Base-by-base conservation (phyloP, 768 basidiomycete genomes). In the Termitomyces eurrhizus region DNA sequence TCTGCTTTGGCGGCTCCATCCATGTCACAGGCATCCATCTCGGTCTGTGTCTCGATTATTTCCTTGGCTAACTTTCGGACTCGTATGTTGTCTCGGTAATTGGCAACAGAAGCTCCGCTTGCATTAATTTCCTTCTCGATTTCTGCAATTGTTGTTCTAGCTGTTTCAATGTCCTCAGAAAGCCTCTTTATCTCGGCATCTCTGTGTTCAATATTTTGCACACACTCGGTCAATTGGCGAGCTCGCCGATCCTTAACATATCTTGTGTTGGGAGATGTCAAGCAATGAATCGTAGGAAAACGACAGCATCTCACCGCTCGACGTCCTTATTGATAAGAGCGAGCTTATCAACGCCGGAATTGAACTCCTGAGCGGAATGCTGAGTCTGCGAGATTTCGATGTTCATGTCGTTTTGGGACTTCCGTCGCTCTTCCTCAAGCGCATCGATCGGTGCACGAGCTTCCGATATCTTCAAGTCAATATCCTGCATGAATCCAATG, bases 1-100 rank as follows among this genome's bases (percentile, higher is more conserved):
- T 87, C 86, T 24, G 93, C 91, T 69, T 85, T 90, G 21, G 88
- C 89, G 21, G 93, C 92, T 62, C 85, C 87, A 65, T 95, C 93
- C 75, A 98, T 83, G 72, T 98, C 92, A 60, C 84, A 80, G 7
- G 78, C 75, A 50, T 87, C 86, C 57, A 97, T 89, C 72, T 94
- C 81, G 12, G 76, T 78, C 68, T 92, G 84, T 7, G 87, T 85
- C 1, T 78, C 77, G 33, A 76, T 77, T 33, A 97, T 89, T 57
- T 92, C 85, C 50, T 79, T 77, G 58, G 80, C 78, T 26, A 93
- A 77, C 67, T 83, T 82, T 59, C 93, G 80, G 57, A 92, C 84
- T 4, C 90, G 85, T 49, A 93, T 76, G 71, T 98, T 99, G 70
- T 94, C 91, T 62, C 89, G 84, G 57, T 93, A 72, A 71, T 88